Evolutionary conservation across 345 rosid species (phyloP).

Genomic region (Moricandia arvensis): DNA sequence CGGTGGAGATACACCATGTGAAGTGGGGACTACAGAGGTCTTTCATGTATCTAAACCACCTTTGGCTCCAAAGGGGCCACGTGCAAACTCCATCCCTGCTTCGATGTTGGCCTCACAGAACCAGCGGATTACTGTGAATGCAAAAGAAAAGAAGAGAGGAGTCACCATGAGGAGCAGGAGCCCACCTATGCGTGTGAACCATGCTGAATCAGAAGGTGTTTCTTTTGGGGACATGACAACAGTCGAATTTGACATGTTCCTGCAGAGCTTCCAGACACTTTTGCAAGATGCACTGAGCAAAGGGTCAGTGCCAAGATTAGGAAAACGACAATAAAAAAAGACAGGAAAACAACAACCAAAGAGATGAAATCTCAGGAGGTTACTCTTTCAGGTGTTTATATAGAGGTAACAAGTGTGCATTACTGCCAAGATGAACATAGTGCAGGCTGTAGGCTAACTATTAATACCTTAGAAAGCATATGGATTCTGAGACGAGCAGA

Average conservation of each 20-base stretch:
- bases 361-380: constrained; percentile 35
- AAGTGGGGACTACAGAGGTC: constrained; percentile 13
- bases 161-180: constrained; percentile 45
- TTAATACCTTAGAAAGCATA: constrained; percentile 40
- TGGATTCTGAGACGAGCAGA: constrained; percentile 38
- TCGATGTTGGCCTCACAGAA: constrained; percentile 28
- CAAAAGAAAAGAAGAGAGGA: constrained; percentile 16
- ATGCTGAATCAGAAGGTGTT: constrained; percentile 41
- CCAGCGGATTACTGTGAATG: constrained; percentile 6
- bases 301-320: constrained; percentile 49
- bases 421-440: constrained; percentile 20
- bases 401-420: constrained; percentile 38
- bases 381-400: constrained; percentile 35
- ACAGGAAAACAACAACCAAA: constrained; percentile 26
- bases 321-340: constrained; percentile 17
- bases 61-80: constrained; percentile 33
- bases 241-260: constrained; percentile 61
- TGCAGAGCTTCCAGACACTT: constrained; percentile 55
- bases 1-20: constrained; percentile 32
- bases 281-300: constrained; percentile 52
- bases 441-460: constrained; percentile 31
- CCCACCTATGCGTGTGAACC: constrained; percentile 26
- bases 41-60: constrained; percentile 39
- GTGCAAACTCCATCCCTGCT: constrained; percentile 40
- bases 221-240: constrained; percentile 60